These are phyloP conservation scores for Teunomyces pallodes DNA, from an alignment of 805 yeast genomes.

Conservation along the genomic window DNA sequence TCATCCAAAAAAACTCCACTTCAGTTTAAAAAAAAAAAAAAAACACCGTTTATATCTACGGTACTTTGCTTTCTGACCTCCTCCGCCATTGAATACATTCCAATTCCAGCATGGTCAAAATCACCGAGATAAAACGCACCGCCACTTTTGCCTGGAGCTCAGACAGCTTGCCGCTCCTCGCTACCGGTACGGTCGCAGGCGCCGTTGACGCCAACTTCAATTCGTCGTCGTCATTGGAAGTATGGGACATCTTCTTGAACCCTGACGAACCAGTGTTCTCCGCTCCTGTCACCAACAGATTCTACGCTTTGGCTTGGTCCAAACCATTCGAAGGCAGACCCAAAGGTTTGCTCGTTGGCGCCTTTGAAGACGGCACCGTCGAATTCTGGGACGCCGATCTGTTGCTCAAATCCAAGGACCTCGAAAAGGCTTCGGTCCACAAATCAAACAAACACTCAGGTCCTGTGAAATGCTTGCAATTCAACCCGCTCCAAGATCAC, in stretches of 20 bases:
- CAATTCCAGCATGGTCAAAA: slow-evolving; percentile 59
- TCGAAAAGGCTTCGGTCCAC: slow-evolving; percentile 45
- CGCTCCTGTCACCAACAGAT: slow-evolving; percentile 38
- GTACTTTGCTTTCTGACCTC: background rate
- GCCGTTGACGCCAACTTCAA: slow-evolving; percentile 88
- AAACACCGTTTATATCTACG: background rate
- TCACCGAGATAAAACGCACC: slow-evolving; percentile 78
- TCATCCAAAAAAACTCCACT: too few species aligned
- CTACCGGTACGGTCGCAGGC: slow-evolving; percentile 94
- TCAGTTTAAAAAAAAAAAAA: background rate
- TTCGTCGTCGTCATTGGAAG: slow-evolving; percentile 70
- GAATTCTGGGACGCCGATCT: slow-evolving; percentile 73
- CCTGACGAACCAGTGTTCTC: slow-evolving; percentile 33
- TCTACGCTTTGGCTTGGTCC: slow-evolving; percentile 86
- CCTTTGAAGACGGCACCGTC: slow-evolving; percentile 77
- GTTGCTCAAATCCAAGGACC: slow-evolving; percentile 41
- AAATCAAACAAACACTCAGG: slow-evolving; percentile 61
- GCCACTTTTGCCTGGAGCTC: slow-evolving; percentile 97
- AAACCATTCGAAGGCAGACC: slow-evolving; percentile 48
- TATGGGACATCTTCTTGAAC: slow-evolving; percentile 64
- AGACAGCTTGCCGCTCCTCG: slow-evolving; percentile 69
- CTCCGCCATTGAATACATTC: too few species aligned
- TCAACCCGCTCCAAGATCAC: slow-evolving; percentile 70
- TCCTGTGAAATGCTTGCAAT: slow-evolving; percentile 68
- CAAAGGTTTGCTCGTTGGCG: slow-evolving; percentile 74